Conservation (phyloP, 192 early-diverging fungal genomes). For the Geosiphon pyriformis region DNA sequence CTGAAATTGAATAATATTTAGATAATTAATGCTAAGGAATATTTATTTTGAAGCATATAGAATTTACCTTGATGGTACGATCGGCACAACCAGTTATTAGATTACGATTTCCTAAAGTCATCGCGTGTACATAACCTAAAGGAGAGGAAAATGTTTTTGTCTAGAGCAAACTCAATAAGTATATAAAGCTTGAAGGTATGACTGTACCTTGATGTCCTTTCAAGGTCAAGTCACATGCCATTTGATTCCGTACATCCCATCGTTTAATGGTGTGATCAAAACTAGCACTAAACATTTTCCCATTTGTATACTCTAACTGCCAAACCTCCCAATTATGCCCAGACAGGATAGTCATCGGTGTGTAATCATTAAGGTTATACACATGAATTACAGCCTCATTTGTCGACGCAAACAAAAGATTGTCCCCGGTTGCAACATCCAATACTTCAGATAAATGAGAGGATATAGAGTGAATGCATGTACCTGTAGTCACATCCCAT, state of each 20-base stretch:
- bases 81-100: constrained; percentile 48
- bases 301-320: constrained; percentile 49
- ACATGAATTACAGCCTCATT: constrained; percentile 54
- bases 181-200: background rate
- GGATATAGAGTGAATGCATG: constrained; percentile 39
- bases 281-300: constrained; percentile 40
- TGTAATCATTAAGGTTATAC: constrained; percentile 34
- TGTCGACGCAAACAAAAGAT: constrained; percentile 50
- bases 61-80: constrained; percentile 42
- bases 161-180: background rate
- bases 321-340: constrained; percentile 63
- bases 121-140: constrained; percentile 44
- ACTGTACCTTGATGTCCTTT: constrained; percentile 43
- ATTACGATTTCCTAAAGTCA: constrained; percentile 39
- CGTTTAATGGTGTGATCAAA: constrained; percentile 49
- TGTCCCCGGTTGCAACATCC: constrained; percentile 44
- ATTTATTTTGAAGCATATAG: background rate
- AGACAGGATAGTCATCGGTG: constrained; percentile 36
- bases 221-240: constrained; percentile 39
- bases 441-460: constrained; percentile 44
- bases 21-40: too few species aligned
- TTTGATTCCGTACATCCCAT: constrained; percentile 38
- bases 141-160: background rate
- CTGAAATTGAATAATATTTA: too few species aligned
- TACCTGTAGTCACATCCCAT: constrained; percentile 48